Conservation (phyloP, 176 grass and related monocot species). For the Ensete ventricosum region DNA sequence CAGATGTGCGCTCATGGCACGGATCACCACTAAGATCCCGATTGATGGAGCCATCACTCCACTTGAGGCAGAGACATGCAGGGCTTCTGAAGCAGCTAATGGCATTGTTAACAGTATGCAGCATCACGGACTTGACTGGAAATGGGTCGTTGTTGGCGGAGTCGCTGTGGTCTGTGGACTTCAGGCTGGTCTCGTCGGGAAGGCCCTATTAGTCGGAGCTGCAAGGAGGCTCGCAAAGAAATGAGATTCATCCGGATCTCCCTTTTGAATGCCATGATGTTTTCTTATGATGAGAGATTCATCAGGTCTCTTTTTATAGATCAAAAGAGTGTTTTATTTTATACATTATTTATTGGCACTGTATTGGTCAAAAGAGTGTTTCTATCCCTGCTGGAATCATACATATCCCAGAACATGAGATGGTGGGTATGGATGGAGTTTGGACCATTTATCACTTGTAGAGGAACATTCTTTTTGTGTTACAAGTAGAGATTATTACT, state of each 20-base stretch:
- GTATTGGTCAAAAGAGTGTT: too few species aligned
- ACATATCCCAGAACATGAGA: too few species aligned
- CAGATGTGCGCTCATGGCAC: conserved; percentile 44
- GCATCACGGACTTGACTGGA: conserved; percentile 65
- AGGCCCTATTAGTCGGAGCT: conserved; percentile 56
- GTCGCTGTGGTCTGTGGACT: conserved; percentile 60
- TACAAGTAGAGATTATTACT: too few species aligned
- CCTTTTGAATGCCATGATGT: too few species aligned
- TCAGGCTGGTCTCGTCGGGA: conserved; percentile 62
- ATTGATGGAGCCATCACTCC: conserved; percentile 13
- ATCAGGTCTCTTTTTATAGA: too few species aligned
- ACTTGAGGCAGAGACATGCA: conserved; percentile 9
- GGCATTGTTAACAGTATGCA: conserved; percentile 18
- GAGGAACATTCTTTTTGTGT: too few species aligned
- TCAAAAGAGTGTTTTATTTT: too few species aligned
- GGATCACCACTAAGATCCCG: conserved; percentile 47
- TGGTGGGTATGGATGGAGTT: too few species aligned
- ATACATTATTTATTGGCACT: too few species aligned
- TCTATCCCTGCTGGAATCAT: too few species aligned
- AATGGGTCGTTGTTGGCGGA: conserved; percentile 68
- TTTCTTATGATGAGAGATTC: too few species aligned
- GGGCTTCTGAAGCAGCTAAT: conserved; percentile 5
- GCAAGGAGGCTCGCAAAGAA: conserved; percentile 63
- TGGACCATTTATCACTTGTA: too few species aligned
- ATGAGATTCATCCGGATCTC: conserved; percentile 15